phyloP scores from a whole-genome alignment of 2,329 filamentous ascomycete species.

The Botrytis aclada region DNA sequence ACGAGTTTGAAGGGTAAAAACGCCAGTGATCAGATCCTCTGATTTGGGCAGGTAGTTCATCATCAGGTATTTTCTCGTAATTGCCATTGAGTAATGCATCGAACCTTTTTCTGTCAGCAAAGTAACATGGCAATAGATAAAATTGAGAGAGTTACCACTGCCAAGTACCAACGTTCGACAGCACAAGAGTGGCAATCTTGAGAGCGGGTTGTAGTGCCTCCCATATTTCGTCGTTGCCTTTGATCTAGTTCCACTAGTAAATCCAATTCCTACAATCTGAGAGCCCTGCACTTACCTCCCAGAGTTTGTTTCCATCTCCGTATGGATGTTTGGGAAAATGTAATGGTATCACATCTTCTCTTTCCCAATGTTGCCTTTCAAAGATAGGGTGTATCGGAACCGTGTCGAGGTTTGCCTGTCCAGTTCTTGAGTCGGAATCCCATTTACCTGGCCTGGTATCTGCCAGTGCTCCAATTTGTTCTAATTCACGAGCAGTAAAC shows the following conservation, averaged over 20 bases:
- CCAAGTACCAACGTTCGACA: background rate
- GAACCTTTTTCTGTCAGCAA: background rate
- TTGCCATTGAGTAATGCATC: background rate
- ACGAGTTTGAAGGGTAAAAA: background rate
- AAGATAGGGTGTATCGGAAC: background rate
- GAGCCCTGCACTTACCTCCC: background rate
- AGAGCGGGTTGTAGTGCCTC: background rate
- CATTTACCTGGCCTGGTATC: background rate
- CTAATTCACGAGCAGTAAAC: background rate
- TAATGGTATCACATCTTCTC: background rate
- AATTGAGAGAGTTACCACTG: background rate
- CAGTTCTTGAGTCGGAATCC: background rate
- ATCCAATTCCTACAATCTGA: background rate
- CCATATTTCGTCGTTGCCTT: conserved; percentile 1
- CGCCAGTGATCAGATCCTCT: background rate
- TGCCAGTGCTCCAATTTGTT: background rate
- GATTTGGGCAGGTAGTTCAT: background rate
- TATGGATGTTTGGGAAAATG: background rate
- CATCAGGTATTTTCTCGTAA: background rate
- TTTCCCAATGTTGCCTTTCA: background rate
- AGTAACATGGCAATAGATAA: background rate
- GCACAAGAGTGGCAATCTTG: background rate
- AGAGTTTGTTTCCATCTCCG: background rate
- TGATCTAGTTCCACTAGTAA: background rate
- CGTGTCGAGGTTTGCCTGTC: background rate